Conservation (phyloP, 2,329 filamentous ascomycete genomes). For the Paraconiothyrium brasiliense region DNA sequence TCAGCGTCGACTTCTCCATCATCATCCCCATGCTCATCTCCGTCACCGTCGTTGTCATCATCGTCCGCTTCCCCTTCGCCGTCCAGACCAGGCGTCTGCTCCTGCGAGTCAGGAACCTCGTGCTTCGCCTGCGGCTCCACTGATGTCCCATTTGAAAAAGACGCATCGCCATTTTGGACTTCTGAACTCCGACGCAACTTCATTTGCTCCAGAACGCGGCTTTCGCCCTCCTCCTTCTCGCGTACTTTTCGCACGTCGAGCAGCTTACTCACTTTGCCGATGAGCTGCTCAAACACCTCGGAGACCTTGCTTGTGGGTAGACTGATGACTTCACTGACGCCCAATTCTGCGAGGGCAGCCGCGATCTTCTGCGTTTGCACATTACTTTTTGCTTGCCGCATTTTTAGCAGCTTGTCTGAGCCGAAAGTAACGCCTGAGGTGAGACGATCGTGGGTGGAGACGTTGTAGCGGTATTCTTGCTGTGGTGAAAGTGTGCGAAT, state of each 20-base stretch:
- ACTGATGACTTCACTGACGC: slow-evolving; percentile 73
- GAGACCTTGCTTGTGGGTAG: slow-evolving; percentile 80
- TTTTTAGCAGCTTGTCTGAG: slow-evolving; percentile 81
- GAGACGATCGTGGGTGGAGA: slow-evolving; percentile 85
- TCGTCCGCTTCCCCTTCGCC: slow-evolving; percentile 58
- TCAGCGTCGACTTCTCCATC: slow-evolving; percentile 28
- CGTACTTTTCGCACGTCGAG: slow-evolving; percentile 77
- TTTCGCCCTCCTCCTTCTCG: slow-evolving; percentile 79
- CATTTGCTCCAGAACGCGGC: slow-evolving; percentile 49
- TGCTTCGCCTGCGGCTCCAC: slow-evolving; percentile 27
- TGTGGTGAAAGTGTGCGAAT: slow-evolving; percentile 69
- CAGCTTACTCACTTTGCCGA: slow-evolving; percentile 72
- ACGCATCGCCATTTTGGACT: slow-evolving; percentile 27
- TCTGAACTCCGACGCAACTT: slow-evolving; percentile 36
- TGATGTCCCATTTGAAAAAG: slow-evolving; percentile 37
- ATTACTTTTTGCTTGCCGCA: slow-evolving; percentile 78
- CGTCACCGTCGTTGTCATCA: slow-evolving; percentile 48
- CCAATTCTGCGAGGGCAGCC: slow-evolving; percentile 75
- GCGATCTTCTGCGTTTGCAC: slow-evolving; percentile 80
- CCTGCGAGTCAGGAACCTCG: slow-evolving; percentile 31
- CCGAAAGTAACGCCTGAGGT: slow-evolving; percentile 89
- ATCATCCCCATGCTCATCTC: slow-evolving; percentile 34
- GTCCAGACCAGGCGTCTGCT: slow-evolving; percentile 58
- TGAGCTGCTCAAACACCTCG: slow-evolving; percentile 74
- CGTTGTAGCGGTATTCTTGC: slow-evolving; percentile 82